A percentile compares a stretch with the other conserved stretches of the same genome.
Evolutionary conservation across 2,329 filamentous ascomycete genomes (phyloP).

Genomic region (Penicillium digitatum): DNA sequence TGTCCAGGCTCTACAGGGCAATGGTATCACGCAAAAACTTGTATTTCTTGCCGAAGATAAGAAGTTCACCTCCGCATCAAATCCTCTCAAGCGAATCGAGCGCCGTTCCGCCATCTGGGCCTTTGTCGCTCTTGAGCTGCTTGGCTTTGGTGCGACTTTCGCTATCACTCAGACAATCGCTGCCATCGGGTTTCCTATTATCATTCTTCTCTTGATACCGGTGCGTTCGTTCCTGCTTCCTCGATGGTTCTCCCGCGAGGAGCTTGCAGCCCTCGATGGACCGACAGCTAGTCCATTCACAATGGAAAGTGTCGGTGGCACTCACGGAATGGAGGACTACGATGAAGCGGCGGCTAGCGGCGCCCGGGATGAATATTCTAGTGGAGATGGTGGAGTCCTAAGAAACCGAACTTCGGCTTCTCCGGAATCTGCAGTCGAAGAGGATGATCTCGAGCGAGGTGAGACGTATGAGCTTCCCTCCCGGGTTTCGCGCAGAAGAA

Average conservation of each 20-base stretch:
- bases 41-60: slow-evolving; percentile 65
- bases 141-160: slow-evolving; percentile 73
- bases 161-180: slow-evolving; percentile 80
- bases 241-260: slow-evolving; percentile 55
- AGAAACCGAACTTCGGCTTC: slow-evolving; percentile 17
- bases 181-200: slow-evolving; percentile 73
- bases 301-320: slow-evolving; percentile 70
- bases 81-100: slow-evolving; percentile 59
- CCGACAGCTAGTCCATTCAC: slow-evolving; percentile 71
- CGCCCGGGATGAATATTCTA: slow-evolving; percentile 6
- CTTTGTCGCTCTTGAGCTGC: slow-evolving; percentile 65
- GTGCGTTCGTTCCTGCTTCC: slow-evolving; percentile 62
- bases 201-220: slow-evolving; percentile 67
- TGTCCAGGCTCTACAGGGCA: slow-evolving; percentile 68
- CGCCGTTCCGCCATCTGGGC: slow-evolving; percentile 65
- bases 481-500: slow-evolving; percentile 28
- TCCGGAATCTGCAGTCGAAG: slow-evolving; percentile 33
- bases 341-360: slow-evolving; percentile 7
- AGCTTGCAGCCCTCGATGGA: slow-evolving; percentile 63
- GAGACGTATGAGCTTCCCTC: slow-evolving; percentile 38
- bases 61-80: slow-evolving; percentile 53
- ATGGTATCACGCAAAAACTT: slow-evolving; percentile 72
- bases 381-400: slow-evolving; percentile 19
- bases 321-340: slow-evolving; percentile 48
- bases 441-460: slow-evolving; percentile 40